phyloP scores from a whole-genome alignment of 768 basidiomycete species.

The Pseudohyphozyma bogoriensis region DNA sequence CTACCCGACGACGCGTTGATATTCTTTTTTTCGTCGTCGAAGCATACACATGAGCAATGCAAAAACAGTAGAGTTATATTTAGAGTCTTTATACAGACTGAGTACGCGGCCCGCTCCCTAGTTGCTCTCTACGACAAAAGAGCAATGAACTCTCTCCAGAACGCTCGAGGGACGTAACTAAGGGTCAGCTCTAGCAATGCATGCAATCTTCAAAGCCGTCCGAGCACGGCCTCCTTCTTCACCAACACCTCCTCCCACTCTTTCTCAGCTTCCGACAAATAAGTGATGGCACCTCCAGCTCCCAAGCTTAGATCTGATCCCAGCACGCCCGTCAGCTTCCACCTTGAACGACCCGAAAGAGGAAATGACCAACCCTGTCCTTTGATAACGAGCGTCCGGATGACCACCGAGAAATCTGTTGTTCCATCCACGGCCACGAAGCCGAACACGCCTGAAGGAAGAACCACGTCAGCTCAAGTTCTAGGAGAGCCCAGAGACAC shows the following conservation, averaged over 20 bases:
- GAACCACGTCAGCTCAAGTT: background rate
- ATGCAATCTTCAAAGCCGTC: background rate
- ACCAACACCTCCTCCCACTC: conserved; percentile 92
- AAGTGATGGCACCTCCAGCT: conserved; percentile 94
- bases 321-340: background rate
- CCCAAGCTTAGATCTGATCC: conserved; percentile 51
- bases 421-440: conserved; percentile 83
- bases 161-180: background rate
- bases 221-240: conserved; percentile 50
- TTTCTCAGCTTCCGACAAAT: conserved; percentile 66
- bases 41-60: no score
- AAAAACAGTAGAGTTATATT: no score
- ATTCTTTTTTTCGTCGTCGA: no score
- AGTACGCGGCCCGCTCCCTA: no score
- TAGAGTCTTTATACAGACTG: no score
- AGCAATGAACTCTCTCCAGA: background rate
- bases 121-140: background rate
- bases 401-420: conserved; percentile 87
- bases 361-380: conserved; percentile 10
- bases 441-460: conserved; percentile 62
- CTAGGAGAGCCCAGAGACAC: no score
- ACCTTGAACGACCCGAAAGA: conserved; percentile 3
- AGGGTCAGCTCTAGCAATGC: background rate
- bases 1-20: no score
- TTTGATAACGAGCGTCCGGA: conserved; percentile 65